Base-by-base conservation (phyloP, 495 filamentous ascomycete species). In the Physcia stellaris region DNA sequence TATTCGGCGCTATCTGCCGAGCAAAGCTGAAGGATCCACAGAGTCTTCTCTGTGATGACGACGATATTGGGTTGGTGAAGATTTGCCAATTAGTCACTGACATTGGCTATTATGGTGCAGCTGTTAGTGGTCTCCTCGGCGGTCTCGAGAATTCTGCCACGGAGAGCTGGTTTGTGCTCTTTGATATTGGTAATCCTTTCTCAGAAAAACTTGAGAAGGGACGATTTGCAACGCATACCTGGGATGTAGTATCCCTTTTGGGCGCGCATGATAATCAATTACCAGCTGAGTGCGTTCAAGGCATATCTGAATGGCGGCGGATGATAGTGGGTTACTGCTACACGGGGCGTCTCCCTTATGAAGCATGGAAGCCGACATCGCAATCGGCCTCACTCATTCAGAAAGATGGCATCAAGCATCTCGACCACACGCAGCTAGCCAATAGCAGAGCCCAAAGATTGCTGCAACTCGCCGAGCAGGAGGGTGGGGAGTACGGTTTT, bases 151-250 rank as follows among this genome's bases (percentile, higher is more conserved):
- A 24, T 26, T 4, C 2, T 13, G 5, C 4, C 4, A 37, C 35
- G 15, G 12, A 18, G n/a, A 37, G 22, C 19, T 37, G 17, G 16
- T 24, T 15, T 37, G 35, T 26, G 1, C 35, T 37, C 21, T 37
- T 37, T 18, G 35, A 37, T 23, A 37, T 37, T 15, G 35, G 35
- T 16, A 37, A 37, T 16, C 35, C 35, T 11, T 37, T 37, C n/a
- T 26, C 35, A 7, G 19, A 18, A 26, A 21, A 26, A 4, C 35
- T 37, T 16, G 35, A 37, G 28, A 37, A 37, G 21, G 22, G 22
- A 12, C 3, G 22, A 5, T 37, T 37, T 15, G 19, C 35, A 2
- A 37, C 35, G 21, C 35, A 37, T 23, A 37, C 35, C 4, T 37
- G 35, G 35, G 35, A 37, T 11, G n/a, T 37, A 12, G 35, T 37